These are phyloP conservation scores for Cystoderma amianthinum DNA, from an alignment of 768 basidiomycete genomes.

Conservation along the genomic window DNA sequence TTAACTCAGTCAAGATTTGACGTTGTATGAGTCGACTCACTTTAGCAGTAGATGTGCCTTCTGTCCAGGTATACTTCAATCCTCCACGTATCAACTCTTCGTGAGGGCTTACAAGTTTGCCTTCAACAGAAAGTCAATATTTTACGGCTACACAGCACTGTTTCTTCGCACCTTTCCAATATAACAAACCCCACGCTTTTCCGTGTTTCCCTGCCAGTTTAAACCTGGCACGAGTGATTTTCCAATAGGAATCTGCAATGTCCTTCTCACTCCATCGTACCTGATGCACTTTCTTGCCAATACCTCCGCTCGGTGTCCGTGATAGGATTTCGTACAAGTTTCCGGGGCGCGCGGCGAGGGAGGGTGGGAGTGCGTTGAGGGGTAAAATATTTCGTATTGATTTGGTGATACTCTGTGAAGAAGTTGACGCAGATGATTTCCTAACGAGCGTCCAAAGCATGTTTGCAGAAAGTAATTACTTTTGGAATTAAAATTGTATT, in stretches of 20 bases:
- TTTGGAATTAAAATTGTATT: not conserved
- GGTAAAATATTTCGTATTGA: constrained; percentile 56
- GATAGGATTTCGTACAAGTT: constrained; percentile 72
- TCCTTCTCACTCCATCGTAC: constrained; percentile 66
- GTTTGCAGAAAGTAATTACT: constrained; percentile 4
- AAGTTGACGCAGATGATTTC: constrained; percentile 16
- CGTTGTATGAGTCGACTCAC: constrained; percentile 8
- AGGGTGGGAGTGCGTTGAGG: constrained; percentile 47
- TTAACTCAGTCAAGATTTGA: not conserved
- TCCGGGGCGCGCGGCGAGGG: constrained; percentile 47
- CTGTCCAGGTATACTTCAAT: constrained; percentile 69
- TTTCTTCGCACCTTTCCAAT: constrained; percentile 80
- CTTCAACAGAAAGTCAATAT: constrained; percentile 29
- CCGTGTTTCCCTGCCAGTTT: constrained; percentile 73
- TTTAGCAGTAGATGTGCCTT: constrained; percentile 49
- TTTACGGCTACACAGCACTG: too few relatives aligned
- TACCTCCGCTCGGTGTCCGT: constrained; percentile 56
- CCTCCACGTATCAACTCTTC: constrained; percentile 65
- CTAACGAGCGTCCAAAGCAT: constrained; percentile 30
- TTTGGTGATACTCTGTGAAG: constrained; percentile 10
- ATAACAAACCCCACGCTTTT: constrained; percentile 75
- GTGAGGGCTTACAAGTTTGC: constrained; percentile 48
- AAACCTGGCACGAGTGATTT: constrained; percentile 62
- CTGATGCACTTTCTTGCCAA: constrained; percentile 67
- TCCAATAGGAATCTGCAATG: constrained; percentile 66